Evolutionary conservation across 768 basidiomycete genomes (phyloP), one percentile per base, ranked within the genome.

Genomic region (Trametes gibbosa): DNA sequence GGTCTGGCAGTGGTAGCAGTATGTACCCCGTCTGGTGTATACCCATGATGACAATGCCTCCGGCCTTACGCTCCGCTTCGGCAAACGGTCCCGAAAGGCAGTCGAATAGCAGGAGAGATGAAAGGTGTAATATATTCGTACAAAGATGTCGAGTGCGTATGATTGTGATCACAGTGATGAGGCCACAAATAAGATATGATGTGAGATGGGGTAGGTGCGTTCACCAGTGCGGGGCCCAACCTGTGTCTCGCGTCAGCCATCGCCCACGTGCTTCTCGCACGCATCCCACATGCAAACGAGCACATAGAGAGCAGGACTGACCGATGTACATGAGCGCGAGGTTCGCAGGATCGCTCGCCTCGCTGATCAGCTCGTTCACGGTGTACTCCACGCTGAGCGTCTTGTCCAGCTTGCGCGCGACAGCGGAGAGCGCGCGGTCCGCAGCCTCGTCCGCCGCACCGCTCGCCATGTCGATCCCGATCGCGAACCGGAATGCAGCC

Each of bases 311-410:
- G 47, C 9, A 57, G 41, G 2, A 43, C 83, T 60, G 67, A 89
- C 92, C 92, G 39, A 68, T 65, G 68, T 81, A 98, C 63, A 98
- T 92, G n/a, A 78, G 81, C 2, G 85, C 86, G 19, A 98, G 74
- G 70, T 92, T 92, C 47, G 75, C 76, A 2, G 76, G 70, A 67
- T 96, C 91, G 23, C 86, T 92, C 37, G 96, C 96, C 68, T 91
- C 86, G 19, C 90, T 86, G 58, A 98, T 87, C 40, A 98, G 82
- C 70, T 92, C 88, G 75, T 96, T 97, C 60, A 99, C 92, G 5
- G 88, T 91, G 65, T 92, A 95, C 70, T 96, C 91, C 24, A 96
- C 90, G 67, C 92, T 95, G 61, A 98, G 77, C 3, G 84, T 79
- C 68, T 86, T 87, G 69, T 92, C 85, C 41, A 99, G 78, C 73